phyloP scores from a whole-genome alignment of 2,329 filamentous ascomycete genomes.

The Colletotrichum orbiculare region DNA sequence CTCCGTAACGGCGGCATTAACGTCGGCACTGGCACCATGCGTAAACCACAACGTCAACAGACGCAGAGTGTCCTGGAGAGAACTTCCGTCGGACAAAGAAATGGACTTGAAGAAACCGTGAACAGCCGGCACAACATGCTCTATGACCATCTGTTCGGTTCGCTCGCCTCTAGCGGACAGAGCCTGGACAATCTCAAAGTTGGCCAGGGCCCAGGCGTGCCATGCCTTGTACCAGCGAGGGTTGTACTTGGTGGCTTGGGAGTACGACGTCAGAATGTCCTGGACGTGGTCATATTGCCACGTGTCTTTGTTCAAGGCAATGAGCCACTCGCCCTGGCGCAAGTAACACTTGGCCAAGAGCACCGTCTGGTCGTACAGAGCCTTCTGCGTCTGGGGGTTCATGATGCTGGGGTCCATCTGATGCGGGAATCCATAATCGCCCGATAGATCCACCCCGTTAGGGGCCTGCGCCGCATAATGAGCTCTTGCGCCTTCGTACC shows the following conservation, averaged over 20 bases:
- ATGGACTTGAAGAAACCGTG: slow-evolving; percentile 98
- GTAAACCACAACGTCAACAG: slow-evolving; percentile 96
- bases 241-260: slow-evolving; percentile 92
- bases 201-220: slow-evolving; percentile 98
- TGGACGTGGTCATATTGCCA: slow-evolving; percentile 90
- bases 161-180: slow-evolving; percentile 67
- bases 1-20: slow-evolving; percentile 88
- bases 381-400: slow-evolving; percentile 62
- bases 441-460: slow-evolving; percentile 56
- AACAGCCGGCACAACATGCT: slow-evolving; percentile 94
- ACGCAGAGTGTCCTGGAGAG: slow-evolving; percentile 92
- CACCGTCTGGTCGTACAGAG: slow-evolving; percentile 70
- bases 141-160: slow-evolving; percentile 76
- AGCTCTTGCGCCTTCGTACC: slow-evolving; percentile 63
- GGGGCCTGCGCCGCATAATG: slow-evolving; percentile 60
- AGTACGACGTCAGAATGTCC: slow-evolving; percentile 91
- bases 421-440: slow-evolving; percentile 63
- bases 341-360: slow-evolving; percentile 95
- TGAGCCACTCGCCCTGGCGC: slow-evolving; percentile 96
- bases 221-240: slow-evolving; percentile 98
- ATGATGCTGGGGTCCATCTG: slow-evolving; percentile 56
- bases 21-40: slow-evolving; percentile 88
- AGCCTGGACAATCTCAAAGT: slow-evolving; percentile 96
- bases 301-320: slow-evolving; percentile 83
- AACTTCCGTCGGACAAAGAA: slow-evolving; percentile 88